These are phyloP conservation scores for Rhizopus sp. DNA, from an alignment of 371 early-diverging fungal species.

Conservation along the genomic window DNA sequence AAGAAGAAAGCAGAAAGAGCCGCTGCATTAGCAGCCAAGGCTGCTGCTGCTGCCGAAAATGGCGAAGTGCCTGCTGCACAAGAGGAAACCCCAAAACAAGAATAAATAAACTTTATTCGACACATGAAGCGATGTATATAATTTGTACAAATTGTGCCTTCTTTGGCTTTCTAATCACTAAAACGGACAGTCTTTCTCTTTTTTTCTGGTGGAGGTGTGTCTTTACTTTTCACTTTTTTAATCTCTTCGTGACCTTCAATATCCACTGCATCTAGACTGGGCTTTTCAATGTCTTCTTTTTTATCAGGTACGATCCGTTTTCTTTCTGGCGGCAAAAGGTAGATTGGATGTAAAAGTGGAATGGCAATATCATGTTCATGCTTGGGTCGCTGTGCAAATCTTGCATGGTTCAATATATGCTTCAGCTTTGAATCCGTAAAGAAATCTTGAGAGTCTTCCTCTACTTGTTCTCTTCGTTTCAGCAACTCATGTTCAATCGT, in stretches of 20 bases:
- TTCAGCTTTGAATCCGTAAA: conserved; percentile 25
- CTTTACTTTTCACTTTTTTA: no score
- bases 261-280: not conserved
- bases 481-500: conserved; percentile 74
- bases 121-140: no score
- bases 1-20: conserved; percentile 34
- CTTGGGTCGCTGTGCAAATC: conserved; percentile 17
- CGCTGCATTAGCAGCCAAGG: conserved; percentile 31
- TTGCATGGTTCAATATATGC: conserved; percentile 31
- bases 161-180: not conserved
- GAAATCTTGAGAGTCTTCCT: conserved; percentile 21
- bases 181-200: not conserved
- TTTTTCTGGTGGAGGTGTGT: no score
- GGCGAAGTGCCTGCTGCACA: conserved; percentile 6
- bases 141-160: no score
- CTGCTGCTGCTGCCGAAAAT: conserved; percentile 17
- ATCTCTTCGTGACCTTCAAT: conserved; percentile 10
- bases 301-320: not conserved
- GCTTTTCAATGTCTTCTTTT: conserved; percentile 1
- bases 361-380: not conserved
- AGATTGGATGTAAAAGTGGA: conserved; percentile 3
- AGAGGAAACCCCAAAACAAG: conserved; percentile 18
- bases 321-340: conserved; percentile 5
- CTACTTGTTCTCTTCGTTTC: conserved; percentile 38
- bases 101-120: conserved; percentile 1